Evolutionary conservation across 345 rosid species (phyloP).

Genomic region (Populus davidiana): DNA sequence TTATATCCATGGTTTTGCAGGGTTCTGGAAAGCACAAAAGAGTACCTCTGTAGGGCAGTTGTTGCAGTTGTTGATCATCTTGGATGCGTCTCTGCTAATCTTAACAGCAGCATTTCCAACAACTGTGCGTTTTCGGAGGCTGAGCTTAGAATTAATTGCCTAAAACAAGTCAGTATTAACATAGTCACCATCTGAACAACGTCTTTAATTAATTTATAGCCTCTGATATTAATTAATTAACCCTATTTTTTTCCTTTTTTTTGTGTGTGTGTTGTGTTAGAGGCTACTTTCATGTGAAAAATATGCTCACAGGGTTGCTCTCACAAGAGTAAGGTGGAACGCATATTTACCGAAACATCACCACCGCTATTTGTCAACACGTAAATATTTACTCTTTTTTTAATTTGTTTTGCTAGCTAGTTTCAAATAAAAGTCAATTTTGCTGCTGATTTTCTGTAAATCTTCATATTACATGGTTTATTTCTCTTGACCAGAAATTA

Average conservation of each 20-base stretch:
- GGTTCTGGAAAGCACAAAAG: conserved; percentile 57
- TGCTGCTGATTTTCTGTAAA: not conserved
- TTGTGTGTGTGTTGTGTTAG: conserved; percentile 18
- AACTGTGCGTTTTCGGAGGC: conserved; percentile 37
- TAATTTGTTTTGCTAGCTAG: too few relatives aligned
- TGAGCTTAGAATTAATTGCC: conserved; percentile 49
- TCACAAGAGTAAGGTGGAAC: conserved; percentile 41
- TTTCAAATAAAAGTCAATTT: too few relatives aligned
- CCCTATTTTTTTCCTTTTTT: not conserved
- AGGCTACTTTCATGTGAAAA: conserved; percentile 44
- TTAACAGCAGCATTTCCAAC: conserved; percentile 33
- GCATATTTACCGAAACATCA: conserved; percentile 38
- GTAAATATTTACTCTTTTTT: conserved; percentile 13
- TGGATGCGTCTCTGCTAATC: conserved; percentile 57
- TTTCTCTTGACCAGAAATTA: conserved; percentile 17
- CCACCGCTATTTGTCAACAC: conserved; percentile 46
- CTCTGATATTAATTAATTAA: not conserved
- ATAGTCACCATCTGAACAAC: not conserved
- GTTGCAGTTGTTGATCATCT: conserved; percentile 68
- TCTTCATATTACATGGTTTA: not conserved
- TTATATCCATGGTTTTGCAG: conserved; percentile 24
- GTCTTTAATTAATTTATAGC: too few relatives aligned
- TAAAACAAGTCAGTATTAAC: conserved; percentile 46
- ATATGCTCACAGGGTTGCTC: conserved; percentile 44
- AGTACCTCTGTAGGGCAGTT: conserved; percentile 56